phyloP scores from a whole-genome alignment of 768 basidiomycete species.

The Termitomyces sp. region DNA sequence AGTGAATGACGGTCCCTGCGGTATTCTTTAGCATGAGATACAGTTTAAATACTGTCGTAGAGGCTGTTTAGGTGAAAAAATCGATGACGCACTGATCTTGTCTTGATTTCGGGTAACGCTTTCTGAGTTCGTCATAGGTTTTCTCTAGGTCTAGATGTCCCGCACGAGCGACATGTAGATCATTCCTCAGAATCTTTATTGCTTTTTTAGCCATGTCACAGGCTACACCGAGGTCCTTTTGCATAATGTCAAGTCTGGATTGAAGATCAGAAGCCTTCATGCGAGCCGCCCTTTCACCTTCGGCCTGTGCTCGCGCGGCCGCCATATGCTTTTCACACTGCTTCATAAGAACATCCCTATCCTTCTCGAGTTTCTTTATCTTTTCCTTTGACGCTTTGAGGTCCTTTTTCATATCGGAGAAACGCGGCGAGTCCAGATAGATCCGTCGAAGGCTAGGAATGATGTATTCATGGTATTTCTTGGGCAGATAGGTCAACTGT shows the following conservation, averaged over 20 bases:
- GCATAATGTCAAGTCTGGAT: background rate
- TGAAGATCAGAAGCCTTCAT: constrained; percentile 11
- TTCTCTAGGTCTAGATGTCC: constrained; percentile 1
- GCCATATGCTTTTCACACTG: constrained; percentile 37
- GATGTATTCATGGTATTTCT: constrained; percentile 45
- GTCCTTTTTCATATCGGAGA: constrained; percentile 24
- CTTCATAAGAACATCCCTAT: constrained; percentile 38
- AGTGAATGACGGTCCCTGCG: background rate
- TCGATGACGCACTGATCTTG: constrained; percentile 1
- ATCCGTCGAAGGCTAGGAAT: constrained; percentile 42
- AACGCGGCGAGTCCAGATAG: constrained; percentile 34
- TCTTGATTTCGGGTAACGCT: constrained; percentile 1
- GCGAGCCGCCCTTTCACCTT: constrained; percentile 24
- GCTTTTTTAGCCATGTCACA: background rate
- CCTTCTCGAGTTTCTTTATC: constrained; percentile 30
- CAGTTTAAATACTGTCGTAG: background rate
- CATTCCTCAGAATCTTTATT: background rate
- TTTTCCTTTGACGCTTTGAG: constrained; percentile 32
- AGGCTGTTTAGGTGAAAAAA: background rate
- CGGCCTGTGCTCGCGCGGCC: constrained; percentile 23
- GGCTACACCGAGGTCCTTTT: background rate
- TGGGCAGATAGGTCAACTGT: constrained; percentile 33
- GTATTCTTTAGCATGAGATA: background rate
- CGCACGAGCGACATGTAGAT: background rate
- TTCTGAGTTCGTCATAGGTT: constrained; percentile 19